A percentile compares a stretch with the other conserved stretches of the same genome.
These are phyloP conservation scores for Leptodontidium sp. DNA, from an alignment of 2,329 filamentous ascomycete genomes.

Conservation along the genomic window DNA sequence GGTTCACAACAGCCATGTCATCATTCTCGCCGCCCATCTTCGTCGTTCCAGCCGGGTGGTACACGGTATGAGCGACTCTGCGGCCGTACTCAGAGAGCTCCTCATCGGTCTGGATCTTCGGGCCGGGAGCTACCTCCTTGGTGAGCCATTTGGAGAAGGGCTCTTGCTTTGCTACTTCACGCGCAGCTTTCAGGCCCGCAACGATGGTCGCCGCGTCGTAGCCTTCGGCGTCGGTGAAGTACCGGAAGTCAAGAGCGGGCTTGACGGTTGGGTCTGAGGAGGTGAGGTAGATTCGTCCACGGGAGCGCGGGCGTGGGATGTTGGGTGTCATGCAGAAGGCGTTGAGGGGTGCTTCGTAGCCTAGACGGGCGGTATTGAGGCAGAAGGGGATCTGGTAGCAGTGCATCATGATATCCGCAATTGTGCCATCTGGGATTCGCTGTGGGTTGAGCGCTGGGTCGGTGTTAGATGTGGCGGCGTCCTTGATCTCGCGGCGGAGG, in stretches of 20 bases:
- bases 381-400: constrained; percentile 96
- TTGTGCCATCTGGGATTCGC: constrained; percentile 69
- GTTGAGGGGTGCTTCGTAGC: constrained; percentile 63
- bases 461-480: constrained; percentile 64
- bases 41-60: constrained; percentile 88
- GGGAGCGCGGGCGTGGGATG: constrained; percentile 67
- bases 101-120: constrained; percentile 71
- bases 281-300: constrained; percentile 66
- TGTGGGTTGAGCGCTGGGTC: constrained; percentile 49
- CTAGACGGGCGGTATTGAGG: constrained; percentile 82
- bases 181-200: constrained; percentile 48
- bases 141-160: constrained; percentile 54
- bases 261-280: constrained; percentile 51
- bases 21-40: constrained; percentile 85
- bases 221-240: constrained; percentile 63
- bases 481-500: constrained; percentile 77
- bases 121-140: constrained; percentile 50
- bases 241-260: constrained; percentile 63
- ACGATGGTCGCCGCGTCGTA: constrained; percentile 59
- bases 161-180: constrained; percentile 47
- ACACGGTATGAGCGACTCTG: constrained; percentile 85
- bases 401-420: constrained; percentile 93
- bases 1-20: constrained; percentile 80
- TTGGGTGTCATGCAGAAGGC: constrained; percentile 63
- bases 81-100: constrained; percentile 84